These are phyloP conservation scores for Eucalyptus viminalis DNA, from an alignment of 345 rosid genomes.

Conservation along the genomic window DNA sequence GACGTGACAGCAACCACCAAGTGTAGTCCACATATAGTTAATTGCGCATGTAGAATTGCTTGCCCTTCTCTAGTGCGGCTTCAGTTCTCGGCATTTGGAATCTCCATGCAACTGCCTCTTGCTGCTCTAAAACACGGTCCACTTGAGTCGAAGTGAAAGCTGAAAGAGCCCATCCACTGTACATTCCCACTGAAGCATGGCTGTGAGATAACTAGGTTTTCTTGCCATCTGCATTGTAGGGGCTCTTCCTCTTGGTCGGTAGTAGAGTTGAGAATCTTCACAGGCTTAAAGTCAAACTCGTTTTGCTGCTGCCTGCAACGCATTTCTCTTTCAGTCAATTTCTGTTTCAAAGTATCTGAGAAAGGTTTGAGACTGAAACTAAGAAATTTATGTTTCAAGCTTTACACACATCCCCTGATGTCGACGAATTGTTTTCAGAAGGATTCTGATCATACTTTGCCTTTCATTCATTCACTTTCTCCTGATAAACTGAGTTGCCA, in stretches of 20 bases:
- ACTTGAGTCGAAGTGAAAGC: neutral
- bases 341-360: neutral
- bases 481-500: neutral
- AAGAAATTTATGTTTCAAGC: neutral
- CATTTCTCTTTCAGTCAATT: neutral
- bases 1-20: neutral
- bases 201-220: neutral
- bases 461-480: neutral
- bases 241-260: neutral
- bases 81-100: neutral
- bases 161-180: neutral
- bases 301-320: neutral
- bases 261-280: neutral
- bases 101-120: neutral
- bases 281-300: neutral
- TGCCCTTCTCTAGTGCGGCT: neutral
- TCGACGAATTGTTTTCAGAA: neutral
- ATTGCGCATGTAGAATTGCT: neutral
- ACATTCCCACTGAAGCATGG: neutral
- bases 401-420: neutral
- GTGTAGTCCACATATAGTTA: neutral
- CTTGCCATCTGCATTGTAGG: neutral
- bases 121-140: neutral
- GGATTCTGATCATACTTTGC: neutral
- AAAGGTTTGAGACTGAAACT: neutral